A percentile compares a stretch with the other conserved stretches of the same genome.
Conservation (phyloP, 768 basidiomycete genomes). For the Chalciporus piperatus region DNA sequence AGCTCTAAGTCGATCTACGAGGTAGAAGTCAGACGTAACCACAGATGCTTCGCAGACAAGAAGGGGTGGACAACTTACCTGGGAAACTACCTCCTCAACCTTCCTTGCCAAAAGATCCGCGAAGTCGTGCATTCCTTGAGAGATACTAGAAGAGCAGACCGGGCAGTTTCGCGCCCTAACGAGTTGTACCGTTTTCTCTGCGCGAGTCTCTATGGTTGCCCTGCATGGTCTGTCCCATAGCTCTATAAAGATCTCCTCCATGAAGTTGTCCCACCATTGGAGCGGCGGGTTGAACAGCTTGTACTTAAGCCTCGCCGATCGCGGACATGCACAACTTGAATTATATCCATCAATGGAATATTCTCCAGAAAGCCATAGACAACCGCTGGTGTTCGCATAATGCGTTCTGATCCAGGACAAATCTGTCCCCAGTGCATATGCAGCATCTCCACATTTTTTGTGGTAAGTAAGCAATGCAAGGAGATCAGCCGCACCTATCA, state of each 20-base stretch:
- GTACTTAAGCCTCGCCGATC: neutral
- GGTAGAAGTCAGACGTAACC: neutral
- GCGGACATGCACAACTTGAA: conserved; percentile 1
- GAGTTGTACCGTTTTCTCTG: neutral
- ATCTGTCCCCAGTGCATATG: conserved; percentile 1
- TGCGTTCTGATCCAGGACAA: conserved; percentile 14
- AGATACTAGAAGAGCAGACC: neutral
- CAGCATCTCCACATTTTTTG: conserved; percentile 9
- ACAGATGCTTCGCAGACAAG: too few species aligned
- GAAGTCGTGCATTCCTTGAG: conserved; percentile 15
- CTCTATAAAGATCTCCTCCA: conserved; percentile 10
- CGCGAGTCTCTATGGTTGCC: neutral
- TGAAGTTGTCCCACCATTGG: conserved; percentile 24
- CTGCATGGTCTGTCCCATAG: conserved; percentile 20
- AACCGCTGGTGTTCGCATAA: conserved; percentile 3
- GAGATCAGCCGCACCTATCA: conserved; percentile 26
- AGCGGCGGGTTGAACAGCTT: neutral
- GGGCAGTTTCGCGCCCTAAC: neutral
- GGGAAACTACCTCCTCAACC: conserved; percentile 9
- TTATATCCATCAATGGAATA: too few species aligned
- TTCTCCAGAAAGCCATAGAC: conserved; percentile 8
- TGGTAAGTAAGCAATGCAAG: conserved; percentile 26
- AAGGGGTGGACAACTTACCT: neutral
- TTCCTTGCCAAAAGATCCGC: conserved; percentile 5
- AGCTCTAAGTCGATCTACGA: conserved; percentile 11